Conservation (phyloP, 306 rosid species). For the Pyrus betulifolia region DNA sequence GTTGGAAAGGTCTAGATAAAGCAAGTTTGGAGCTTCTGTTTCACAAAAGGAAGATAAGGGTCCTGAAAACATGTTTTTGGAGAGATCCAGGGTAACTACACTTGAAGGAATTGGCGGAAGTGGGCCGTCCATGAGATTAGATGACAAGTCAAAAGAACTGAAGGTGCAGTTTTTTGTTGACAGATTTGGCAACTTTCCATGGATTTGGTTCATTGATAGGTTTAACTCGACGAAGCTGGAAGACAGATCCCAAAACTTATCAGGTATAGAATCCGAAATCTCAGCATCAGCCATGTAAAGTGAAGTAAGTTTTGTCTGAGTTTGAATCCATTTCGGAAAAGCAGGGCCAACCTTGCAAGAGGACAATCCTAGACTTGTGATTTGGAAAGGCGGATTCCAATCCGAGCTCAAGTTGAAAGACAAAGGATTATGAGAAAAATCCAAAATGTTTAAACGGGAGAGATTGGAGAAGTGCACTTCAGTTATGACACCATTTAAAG, state of each 20-base stretch:
- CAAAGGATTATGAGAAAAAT: slow-evolving; percentile 1
- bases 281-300: background rate
- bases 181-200: slow-evolving; percentile 11
- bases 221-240: background rate
- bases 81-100: background rate
- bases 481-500: background rate
- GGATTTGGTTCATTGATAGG: slow-evolving; percentile 17
- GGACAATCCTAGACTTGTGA: background rate
- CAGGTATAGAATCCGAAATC: slow-evolving; percentile 15
- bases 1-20: slow-evolving; percentile 2
- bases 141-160: slow-evolving; percentile 1
- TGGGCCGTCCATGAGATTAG: slow-evolving; percentile 13
- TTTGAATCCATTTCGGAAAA: slow-evolving; percentile 36
- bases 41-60: background rate
- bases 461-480: slow-evolving; percentile 18
- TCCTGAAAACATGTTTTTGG: slow-evolving; percentile 13
- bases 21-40: background rate
- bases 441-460: background rate
- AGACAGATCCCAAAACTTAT: slow-evolving; percentile 16
- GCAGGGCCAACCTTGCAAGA: slow-evolving; percentile 23
- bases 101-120: slow-evolving; percentile 3
- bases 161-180: background rate
- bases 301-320: background rate
- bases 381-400: slow-evolving; percentile 28
- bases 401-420: slow-evolving; percentile 20